Percentiles rank a stretch among this genome's conserved stretches.
phyloP scores from a whole-genome alignment of 2,329 filamentous ascomycete genomes.

The Phoma herbarum region DNA sequence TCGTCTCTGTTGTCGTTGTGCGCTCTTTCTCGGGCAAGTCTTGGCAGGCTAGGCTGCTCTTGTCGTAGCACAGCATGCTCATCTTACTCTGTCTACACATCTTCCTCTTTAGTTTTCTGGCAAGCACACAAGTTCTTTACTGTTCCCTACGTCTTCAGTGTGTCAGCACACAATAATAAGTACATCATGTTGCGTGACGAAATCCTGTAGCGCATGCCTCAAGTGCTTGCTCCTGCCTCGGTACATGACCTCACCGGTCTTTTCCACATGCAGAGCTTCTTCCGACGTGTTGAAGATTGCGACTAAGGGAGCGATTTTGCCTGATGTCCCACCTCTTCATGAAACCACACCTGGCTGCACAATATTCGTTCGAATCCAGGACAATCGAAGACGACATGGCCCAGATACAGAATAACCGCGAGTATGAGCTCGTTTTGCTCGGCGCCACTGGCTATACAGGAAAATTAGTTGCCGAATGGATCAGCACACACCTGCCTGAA shows the following conservation, averaged over 20 bases:
- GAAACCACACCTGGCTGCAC: conserved; percentile 16
- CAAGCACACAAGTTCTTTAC: not conserved
- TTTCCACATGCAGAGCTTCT: conserved; percentile 33
- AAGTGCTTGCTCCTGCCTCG: conserved; percentile 28
- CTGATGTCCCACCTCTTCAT: conserved; percentile 19
- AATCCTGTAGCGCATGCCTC: conserved; percentile 6
- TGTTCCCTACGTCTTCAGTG: not conserved
- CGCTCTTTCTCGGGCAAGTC: conserved; percentile 7
- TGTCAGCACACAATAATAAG: not conserved
- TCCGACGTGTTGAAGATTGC: conserved; percentile 27
- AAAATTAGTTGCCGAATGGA: conserved; percentile 76
- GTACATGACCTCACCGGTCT: conserved; percentile 27
- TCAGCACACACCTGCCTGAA: conserved; percentile 74
- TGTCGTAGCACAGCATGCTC: conserved; percentile 11
- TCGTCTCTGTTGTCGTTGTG: conserved; percentile 17
- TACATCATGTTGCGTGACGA: conserved; percentile 11
- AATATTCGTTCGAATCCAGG: conserved; percentile 12
- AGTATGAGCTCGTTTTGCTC: conserved; percentile 72
- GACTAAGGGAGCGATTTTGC: conserved; percentile 22
- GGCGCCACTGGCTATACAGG: conserved; percentile 86
- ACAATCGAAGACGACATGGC: conserved; percentile 33
- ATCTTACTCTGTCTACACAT: conserved; percentile 3
- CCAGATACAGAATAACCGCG: conserved; percentile 42
- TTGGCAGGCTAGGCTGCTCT: conserved; percentile 16
- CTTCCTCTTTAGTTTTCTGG: not conserved